Evolutionary conservation across 148 eudicot genomes (phyloP), one percentile per base, ranked within the genome.

Genomic region (Polygonum aviculare): DNA sequence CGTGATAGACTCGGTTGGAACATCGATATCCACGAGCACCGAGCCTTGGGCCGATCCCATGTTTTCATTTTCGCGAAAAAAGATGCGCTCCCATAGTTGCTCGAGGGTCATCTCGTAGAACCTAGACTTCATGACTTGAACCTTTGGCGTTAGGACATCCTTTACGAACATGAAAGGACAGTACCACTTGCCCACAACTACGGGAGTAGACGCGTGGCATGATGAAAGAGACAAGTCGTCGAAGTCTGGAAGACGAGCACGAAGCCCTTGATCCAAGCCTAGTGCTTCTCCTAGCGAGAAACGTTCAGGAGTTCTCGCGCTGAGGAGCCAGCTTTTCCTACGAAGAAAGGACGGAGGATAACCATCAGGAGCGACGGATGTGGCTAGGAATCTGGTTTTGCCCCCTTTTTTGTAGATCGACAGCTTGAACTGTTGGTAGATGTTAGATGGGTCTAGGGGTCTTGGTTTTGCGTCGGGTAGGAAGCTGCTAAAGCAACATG

Each of bases 71-170:
- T 81, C 81, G 39, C 67, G 57, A 1, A 44, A 11, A 19, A 87
- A 88, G 51, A 93, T 80, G 50, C 82, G 80, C 60, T 91, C 92
- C 96, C 92, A 90, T 75, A 79, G 79, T 77, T 82, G 90, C 81
- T 90, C 88, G 2, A 93, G 87, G 12, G 86, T 86, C 87, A 91
- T 84, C 76, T 84, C 88, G 26, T 88, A 91, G 38, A 81, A 91
- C 74, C 81, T 15, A 0, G 93, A 85, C 2, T 21, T 50, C 63
- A 87, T 83, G 51, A 88, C 65, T 50, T 82, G 92, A 18, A 86
- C 83, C 39, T 74, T 82, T 54, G 18, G 47, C 47, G 47, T 44
- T 44, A 44, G 47, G 47, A 40, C 44, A 7, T 91, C 93, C 22
- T 69, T 80, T 47, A 87, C 63, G 18, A 89, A 88, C 79, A 89